Base-by-base conservation (phyloP, 176 grass and related monocot species). In the Puya raimondii region DNA sequence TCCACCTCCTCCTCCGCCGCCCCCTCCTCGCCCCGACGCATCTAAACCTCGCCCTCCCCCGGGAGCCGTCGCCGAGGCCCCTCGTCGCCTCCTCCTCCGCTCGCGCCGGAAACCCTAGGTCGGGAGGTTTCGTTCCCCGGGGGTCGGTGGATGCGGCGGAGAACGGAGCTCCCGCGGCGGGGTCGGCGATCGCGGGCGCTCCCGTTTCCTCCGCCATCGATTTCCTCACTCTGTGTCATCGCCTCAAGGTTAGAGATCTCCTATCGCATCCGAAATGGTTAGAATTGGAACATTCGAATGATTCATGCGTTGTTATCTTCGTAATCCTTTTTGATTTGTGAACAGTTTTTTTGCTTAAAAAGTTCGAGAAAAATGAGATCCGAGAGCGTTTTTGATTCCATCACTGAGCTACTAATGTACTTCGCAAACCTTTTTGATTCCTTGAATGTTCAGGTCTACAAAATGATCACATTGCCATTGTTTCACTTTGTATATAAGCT, bases 211-310 rank as follows among this genome's bases (percentile, higher is more conserved):
- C 93, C 4, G 86, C 82, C 70, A 90, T 97, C 75, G 87, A 93
- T 84, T 97, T 97, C 77, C 86, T 97, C 80, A 87, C 89, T 6
- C 84, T 97, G 23, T 97, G 94, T 63, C 89, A 88, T 78, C 72
- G 80, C 63, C 94, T 97, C 70, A 97, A 97, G 89, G 94, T 97
- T 73, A 47, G 20, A 1, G n/a, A n/a, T 22, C 3, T 56, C 63
- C 10, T 63, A 20, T 67, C 8, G 4, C 3, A 53, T 3, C 20
- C 16, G 9, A 47, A 57, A 12, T 77, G 33, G 33, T 42, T 42
- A 7, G 33, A 42, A 7, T 42, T 7, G 33, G 33, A 42, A 5
- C 33, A 42, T 42, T 42, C 33, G 33, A 42, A 6, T 42, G 33
- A 42, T 42, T 42, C 33, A 42, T 42, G 33, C 33, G 33, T 42